Base-by-base conservation (phyloP, 2,329 filamentous ascomycete genomes). In the Intubia oerlemansii region DNA sequence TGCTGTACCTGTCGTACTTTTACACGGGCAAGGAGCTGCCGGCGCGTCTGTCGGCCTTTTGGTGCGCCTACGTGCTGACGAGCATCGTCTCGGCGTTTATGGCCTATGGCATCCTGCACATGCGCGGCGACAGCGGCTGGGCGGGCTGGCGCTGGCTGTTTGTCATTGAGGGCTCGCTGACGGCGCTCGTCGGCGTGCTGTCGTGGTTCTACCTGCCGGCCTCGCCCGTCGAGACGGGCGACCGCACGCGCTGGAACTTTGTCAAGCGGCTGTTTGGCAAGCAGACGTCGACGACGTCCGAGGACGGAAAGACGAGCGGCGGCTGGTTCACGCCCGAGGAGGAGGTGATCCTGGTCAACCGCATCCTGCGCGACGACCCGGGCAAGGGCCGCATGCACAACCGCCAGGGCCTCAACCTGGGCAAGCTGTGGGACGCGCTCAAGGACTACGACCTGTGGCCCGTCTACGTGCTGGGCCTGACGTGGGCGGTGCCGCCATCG, bases 271-370 rank as follows among this genome's bases (percentile, higher is more conserved):
- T n/a, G n/a, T n/a, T n/a, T n/a, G n/a, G n/a, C n/a, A n/a, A n/a
- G n/a, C n/a, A n/a, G n/a, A n/a, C n/a, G n/a, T n/a, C n/a, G n/a
- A n/a, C n/a, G n/a, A n/a, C n/a, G n/a, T n/a, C n/a, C n/a, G n/a
- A n/a, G n/a, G n/a, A n/a, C n/a, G n/a, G n/a, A n/a, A n/a, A n/a
- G n/a, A n/a, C n/a, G n/a, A n/a, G n/a, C n/a, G n/a, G n/a, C n/a
- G 54, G 59, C 3, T 70, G 65, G 65, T 70, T 69, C 41, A 59
- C 44, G 2, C 62, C 67, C 29, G 56, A 57, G 11, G 63, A 69
- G 39, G 54, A 62, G 21, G 45, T 50, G 16, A 70, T 71, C 27
- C 52, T 69, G 2, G 64, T 69, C 7, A 71, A 69, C 37, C 53
- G 68, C 3, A 45, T 55, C 5, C 43, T 55, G 13, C 56, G 66